Conservation (phyloP, 345 rosid species). For the Gossypioides kirkii region DNA sequence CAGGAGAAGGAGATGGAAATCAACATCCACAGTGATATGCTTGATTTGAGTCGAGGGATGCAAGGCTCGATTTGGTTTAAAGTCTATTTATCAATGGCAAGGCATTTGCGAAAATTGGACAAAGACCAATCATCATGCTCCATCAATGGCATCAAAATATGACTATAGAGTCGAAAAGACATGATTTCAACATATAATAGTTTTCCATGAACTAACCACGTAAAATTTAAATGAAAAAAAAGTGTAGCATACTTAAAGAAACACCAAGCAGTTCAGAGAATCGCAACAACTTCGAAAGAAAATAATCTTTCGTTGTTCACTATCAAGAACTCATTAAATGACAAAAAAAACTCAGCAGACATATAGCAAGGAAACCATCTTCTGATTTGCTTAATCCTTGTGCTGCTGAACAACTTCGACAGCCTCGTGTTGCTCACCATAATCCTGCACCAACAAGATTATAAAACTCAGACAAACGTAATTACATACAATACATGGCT, state of each 20-base stretch:
- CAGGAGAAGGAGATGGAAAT: conserved; percentile 48
- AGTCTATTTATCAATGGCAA: neutral
- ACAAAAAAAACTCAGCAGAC: neutral
- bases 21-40: conserved; percentile 50
- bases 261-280: neutral
- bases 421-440: conserved; percentile 7
- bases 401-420: conserved; percentile 9
- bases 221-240: neutral
- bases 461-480: neutral
- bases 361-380: neutral
- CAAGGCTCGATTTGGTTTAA: no score
- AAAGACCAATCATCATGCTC: neutral
- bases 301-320: neutral
- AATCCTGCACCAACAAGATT: conserved; percentile 1
- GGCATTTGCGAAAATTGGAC: neutral
- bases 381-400: neutral
- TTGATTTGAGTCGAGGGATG: neutral
- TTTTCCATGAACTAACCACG: neutral
- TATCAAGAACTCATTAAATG: neutral
- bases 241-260: neutral
- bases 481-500: no score
- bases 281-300: neutral
- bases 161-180: neutral
- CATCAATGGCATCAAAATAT: no score
- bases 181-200: neutral